phyloP scores from a whole-genome alignment of 306 rosid species.

The Pterocarpus santalinus region DNA sequence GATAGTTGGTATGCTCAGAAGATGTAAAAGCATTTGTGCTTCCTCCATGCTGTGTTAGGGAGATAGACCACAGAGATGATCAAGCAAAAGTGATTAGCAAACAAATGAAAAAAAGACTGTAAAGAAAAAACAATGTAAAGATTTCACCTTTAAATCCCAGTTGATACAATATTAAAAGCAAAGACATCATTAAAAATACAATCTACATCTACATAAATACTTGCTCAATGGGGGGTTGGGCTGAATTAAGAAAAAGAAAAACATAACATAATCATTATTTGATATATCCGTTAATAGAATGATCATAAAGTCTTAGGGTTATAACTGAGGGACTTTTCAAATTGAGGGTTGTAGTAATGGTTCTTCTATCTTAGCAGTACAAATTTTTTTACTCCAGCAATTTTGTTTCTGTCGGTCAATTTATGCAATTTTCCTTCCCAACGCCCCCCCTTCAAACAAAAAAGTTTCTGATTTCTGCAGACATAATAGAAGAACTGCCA shows the following conservation, averaged over 20 bases:
- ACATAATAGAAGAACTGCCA: conserved; percentile 13
- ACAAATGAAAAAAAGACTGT: conserved; percentile 17
- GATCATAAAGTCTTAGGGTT: neutral
- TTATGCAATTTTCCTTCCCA: conserved; percentile 1
- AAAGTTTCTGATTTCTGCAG: neutral
- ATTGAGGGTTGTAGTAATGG: neutral
- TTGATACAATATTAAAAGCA: conserved; percentile 17
- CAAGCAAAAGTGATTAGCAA: conserved; percentile 40
- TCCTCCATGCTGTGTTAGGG: conserved; percentile 82
- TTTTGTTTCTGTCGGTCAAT: neutral
- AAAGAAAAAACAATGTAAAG: conserved; percentile 3
- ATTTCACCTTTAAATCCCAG: conserved; percentile 18
- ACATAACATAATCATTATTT: neutral
- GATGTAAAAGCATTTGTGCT: conserved; percentile 84
- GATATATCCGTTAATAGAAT: neutral
- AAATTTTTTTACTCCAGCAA: neutral
- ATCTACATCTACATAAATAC: neutral
- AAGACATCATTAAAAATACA: neutral
- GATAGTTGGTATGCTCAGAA: conserved; percentile 77
- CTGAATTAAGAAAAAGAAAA: neutral
- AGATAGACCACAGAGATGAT: conserved; percentile 24
- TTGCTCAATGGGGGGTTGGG: neutral
- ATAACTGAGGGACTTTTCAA: neutral
- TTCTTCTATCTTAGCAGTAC: neutral
- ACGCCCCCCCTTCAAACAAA: neutral